Evolutionary conservation across 768 basidiomycete genomes (phyloP), one percentile per base, ranked within the genome.

Genomic region (Leccinellum albellum): DNA sequence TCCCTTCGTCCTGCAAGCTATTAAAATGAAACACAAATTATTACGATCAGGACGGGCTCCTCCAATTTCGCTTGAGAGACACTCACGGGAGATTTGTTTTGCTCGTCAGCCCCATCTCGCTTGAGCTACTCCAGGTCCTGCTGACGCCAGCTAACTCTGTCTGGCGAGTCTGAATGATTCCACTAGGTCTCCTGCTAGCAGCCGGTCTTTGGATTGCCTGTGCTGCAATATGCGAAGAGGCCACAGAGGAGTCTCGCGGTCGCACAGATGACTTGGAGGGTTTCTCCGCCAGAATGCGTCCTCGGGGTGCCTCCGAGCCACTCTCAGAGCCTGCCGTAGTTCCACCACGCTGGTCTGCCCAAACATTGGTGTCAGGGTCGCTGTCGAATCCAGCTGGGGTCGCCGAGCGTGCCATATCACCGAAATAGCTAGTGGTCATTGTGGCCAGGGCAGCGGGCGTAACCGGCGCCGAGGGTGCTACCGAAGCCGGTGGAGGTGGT

Each of bases 121-220:
- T 67, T n/a, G 63, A 61, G 47, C 56, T 65, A 33, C 70, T 69
- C 65, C 66, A 72, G 2, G 72, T 74, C 53, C 65, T 72, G 24
- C 68, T 72, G n/a, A 64, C 62, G n/a, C 63, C 70, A 14, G 68
- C 66, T 5, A 71, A 31, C 26, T 71, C 70, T 14, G 62, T 68
- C 54, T 72, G 70, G 17, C 70, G 70, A 1, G 64, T 17, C 32
- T 62, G 65, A 23, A 68, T 46, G 24, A 57, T 9, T 0, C 64
- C 67, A 20, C 70, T 72, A 1, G 72, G 24, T 46, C 62, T 73
- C 49, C 66, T 55, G 33, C 70, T 72, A 4, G 55, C 31, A 31
- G 65, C 64, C 49, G 60, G 57, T 54, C 72, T 72, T 28, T 61
- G 63, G 23, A 44, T 50, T 15, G 52, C 37, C 8, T 58, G 62